Percentiles rank a stretch among this genome's conserved stretches.
Conservation (phyloP, 2,329 filamentous ascomycete genomes). For the Ascochyta clinopodiicola region DNA sequence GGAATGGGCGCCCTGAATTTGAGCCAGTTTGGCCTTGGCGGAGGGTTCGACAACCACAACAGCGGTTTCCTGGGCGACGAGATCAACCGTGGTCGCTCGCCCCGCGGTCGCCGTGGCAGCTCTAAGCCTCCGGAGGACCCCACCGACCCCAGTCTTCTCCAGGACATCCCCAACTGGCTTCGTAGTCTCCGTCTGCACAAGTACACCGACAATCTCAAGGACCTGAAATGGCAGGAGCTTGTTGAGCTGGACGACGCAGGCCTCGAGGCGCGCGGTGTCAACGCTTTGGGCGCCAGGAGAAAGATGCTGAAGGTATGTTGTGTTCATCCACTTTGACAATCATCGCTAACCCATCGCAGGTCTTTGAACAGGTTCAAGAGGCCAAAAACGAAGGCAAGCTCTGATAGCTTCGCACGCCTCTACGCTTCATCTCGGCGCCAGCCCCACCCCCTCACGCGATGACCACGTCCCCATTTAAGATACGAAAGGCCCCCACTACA, state of each 20-base stretch:
- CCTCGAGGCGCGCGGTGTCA: conserved; percentile 90
- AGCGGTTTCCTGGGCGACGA: conserved; percentile 90
- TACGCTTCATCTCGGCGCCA: neutral
- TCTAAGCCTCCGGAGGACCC: conserved; percentile 98
- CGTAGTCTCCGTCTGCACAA: conserved; percentile 95
- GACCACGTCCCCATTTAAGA: neutral
- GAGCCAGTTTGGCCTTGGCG: conserved; percentile 67
- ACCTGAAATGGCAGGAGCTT: conserved; percentile 94
- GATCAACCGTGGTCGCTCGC: conserved; percentile 86
- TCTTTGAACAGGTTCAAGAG: conserved; percentile 93
- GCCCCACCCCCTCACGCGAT: conserved; percentile 6
- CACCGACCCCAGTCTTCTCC: conserved; percentile 85
- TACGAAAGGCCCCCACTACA: conserved; percentile 4
- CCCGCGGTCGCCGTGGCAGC: conserved; percentile 88
- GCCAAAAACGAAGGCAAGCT: conserved; percentile 55
- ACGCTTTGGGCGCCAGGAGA: conserved; percentile 88
- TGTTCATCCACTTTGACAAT: neutral
- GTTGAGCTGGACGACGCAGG: conserved; percentile 92
- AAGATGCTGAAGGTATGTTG: conserved; percentile 91
- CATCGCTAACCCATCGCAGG: conserved; percentile 56
- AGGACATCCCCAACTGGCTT: conserved; percentile 96
- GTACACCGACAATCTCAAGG: conserved; percentile 97
- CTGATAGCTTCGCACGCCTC: conserved; percentile 30
- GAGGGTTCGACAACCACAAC: conserved; percentile 61
- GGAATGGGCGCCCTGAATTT: conserved; percentile 75